Evolutionary conservation across 2,329 filamentous ascomycete species (phyloP).

Genomic region (Monosporascus sp.): DNA sequence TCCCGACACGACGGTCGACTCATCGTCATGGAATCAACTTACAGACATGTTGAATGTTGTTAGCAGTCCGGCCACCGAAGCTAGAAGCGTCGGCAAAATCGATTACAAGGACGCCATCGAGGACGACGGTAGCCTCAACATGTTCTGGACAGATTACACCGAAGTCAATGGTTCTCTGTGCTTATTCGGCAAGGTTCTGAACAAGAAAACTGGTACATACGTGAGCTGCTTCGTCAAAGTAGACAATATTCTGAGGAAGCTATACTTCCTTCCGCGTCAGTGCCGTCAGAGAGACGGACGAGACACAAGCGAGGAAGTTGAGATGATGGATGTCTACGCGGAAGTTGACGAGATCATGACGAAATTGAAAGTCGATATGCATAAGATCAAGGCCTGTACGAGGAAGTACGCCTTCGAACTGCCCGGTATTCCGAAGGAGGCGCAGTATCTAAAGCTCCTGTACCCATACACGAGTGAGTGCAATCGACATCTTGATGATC

Average conservation of each 20-base stretch:
- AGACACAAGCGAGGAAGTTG: slow-evolving; percentile 71
- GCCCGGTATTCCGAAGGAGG: slow-evolving; percentile 77
- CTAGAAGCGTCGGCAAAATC: slow-evolving; percentile 69
- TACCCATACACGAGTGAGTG: slow-evolving; percentile 80
- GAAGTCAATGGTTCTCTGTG: slow-evolving; percentile 89
- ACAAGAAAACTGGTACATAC: slow-evolving; percentile 73
- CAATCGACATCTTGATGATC: neutral
- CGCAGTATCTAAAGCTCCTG: slow-evolving; percentile 88
- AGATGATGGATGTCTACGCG: slow-evolving; percentile 82
- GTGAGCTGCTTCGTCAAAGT: slow-evolving; percentile 95
- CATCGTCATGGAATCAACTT: slow-evolving; percentile 83
- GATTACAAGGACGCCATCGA: slow-evolving; percentile 83
- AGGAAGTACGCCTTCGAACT: slow-evolving; percentile 97
- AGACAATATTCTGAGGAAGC: slow-evolving; percentile 86
- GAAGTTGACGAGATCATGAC: slow-evolving; percentile 89
- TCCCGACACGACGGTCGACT: slow-evolving; percentile 60
- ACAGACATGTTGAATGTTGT: slow-evolving; percentile 82
- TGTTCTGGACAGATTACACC: slow-evolving; percentile 97
- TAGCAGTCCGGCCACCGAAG: slow-evolving; percentile 63
- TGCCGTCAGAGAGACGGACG: slow-evolving; percentile 50
- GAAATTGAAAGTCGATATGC: slow-evolving; percentile 75
- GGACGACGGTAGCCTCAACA: slow-evolving; percentile 81
- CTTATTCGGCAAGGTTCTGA: slow-evolving; percentile 91
- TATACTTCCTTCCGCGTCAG: slow-evolving; percentile 86
- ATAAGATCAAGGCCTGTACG: slow-evolving; percentile 87